Evolutionary conservation across 2,329 filamentous ascomycete genomes (phyloP).

Genomic region (Emydomyces testavorans): DNA sequence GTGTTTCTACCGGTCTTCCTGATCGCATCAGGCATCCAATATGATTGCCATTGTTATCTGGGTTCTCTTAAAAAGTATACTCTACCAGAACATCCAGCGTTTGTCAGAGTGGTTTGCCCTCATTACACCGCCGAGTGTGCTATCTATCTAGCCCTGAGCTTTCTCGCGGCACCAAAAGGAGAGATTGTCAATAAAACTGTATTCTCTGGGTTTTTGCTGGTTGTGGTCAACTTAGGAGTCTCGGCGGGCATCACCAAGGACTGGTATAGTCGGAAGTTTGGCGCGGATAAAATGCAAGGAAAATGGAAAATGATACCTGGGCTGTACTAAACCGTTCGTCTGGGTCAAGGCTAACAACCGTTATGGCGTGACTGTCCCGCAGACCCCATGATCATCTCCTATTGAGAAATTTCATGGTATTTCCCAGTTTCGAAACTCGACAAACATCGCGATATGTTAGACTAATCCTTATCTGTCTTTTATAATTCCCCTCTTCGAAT

Average conservation of each 20-base stretch:
- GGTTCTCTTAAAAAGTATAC: constrained; percentile 68
- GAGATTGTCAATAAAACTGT: constrained; percentile 60
- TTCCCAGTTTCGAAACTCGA: constrained; percentile 63
- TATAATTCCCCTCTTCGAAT: constrained; percentile 34
- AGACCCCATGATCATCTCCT: constrained; percentile 3
- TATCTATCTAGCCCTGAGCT: constrained; percentile 67
- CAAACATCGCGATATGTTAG: constrained; percentile 71
- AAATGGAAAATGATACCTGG: constrained; percentile 67
- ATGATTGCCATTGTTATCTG: constrained; percentile 60
- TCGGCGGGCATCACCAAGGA: constrained; percentile 65
- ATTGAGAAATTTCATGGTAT: constrained; percentile 47
- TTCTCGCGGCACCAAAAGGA: constrained; percentile 60
- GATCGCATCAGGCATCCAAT: constrained; percentile 59
- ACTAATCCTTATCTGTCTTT: constrained; percentile 45
- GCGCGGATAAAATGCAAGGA: constrained; percentile 47
- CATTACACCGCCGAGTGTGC: constrained; percentile 86
- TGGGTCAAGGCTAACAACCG: background rate
- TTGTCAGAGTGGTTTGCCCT: constrained; percentile 63
- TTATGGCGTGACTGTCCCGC: background rate
- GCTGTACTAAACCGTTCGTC: constrained; percentile 23
- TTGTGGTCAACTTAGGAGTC: constrained; percentile 64
- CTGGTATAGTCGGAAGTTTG: constrained; percentile 73
- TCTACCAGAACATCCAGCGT: constrained; percentile 61
- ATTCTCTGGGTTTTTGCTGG: constrained; percentile 58
- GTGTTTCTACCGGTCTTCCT: constrained; percentile 54